Conservation (phyloP, 768 basidiomycete species). For the Boletales sp. region DNA sequence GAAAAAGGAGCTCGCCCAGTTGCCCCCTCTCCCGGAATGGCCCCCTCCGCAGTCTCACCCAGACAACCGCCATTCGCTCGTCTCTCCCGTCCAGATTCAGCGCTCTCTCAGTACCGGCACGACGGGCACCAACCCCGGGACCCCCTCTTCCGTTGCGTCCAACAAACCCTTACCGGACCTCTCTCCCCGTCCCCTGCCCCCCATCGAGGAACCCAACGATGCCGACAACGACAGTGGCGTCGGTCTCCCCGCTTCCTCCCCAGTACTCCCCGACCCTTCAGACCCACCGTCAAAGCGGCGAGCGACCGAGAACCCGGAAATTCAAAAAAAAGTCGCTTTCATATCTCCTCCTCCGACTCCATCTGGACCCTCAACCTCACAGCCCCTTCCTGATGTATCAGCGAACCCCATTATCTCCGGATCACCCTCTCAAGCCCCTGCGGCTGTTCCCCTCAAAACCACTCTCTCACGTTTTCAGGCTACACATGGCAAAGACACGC, state of each 20-base stretch:
- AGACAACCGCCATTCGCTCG: slow-evolving; percentile 20
- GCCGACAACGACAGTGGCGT: slow-evolving; percentile 34
- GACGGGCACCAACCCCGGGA: slow-evolving; percentile 33
- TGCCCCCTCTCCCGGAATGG: slow-evolving; percentile 66
- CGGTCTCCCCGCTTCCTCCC: slow-evolving; percentile 33
- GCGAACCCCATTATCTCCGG: slow-evolving; percentile 31
- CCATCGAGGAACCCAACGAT: slow-evolving; percentile 41
- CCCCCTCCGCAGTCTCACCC: slow-evolving; percentile 42
- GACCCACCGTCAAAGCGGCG: slow-evolving; percentile 28
- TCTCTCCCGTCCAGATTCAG: slow-evolving; percentile 23
- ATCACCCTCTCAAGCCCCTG: slow-evolving; percentile 24
- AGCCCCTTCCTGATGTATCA: slow-evolving; percentile 48
- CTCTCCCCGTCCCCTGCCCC: slow-evolving; percentile 44
- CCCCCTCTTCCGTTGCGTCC: slow-evolving; percentile 45
- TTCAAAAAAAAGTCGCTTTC: slow-evolving; percentile 86
- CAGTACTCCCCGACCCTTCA: slow-evolving; percentile 18
- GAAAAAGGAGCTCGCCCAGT: slow-evolving; percentile 48
- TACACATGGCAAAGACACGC: slow-evolving; percentile 61
- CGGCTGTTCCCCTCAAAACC: slow-evolving; percentile 49
- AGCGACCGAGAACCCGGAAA: slow-evolving; percentile 43
- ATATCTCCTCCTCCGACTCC: slow-evolving; percentile 77
- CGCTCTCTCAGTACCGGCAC: slow-evolving; percentile 28
- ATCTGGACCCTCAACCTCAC: slow-evolving; percentile 44
- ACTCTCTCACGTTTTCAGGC: slow-evolving; percentile 77
- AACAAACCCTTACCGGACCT: slow-evolving; percentile 76